A percentile compares a stretch with the other conserved stretches of the same genome.
phyloP scores from a whole-genome alignment of 164 flowering plant genomes.

The Nymphaea thermarum region DNA sequence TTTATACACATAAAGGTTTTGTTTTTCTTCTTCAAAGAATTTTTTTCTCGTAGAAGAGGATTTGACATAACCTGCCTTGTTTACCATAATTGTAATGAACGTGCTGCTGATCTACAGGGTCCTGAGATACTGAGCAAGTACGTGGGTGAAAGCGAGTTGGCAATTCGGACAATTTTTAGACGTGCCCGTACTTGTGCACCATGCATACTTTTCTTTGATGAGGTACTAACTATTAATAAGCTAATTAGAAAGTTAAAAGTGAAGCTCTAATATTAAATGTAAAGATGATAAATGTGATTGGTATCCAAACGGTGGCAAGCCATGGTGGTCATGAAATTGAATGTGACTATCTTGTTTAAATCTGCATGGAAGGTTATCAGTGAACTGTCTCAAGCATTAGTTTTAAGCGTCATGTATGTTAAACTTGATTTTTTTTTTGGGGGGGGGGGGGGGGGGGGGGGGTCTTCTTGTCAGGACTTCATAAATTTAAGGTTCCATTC shows the following conservation, averaged over 20 bases:
- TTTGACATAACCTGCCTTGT: neutral
- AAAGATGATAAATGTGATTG: neutral
- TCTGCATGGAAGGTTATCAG: too few species aligned
- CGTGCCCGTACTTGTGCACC: constrained; percentile 94
- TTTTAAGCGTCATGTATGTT: too few species aligned
- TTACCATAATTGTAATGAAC: neutral
- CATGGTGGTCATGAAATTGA: neutral
- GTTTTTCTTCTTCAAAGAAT: neutral
- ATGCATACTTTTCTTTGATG: constrained; percentile 93
- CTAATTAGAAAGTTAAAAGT: neutral
- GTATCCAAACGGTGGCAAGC: neutral
- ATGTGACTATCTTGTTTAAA: neutral
- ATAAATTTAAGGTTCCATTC: too few species aligned
- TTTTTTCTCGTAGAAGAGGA: too few species aligned
- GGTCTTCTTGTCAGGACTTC: too few species aligned
- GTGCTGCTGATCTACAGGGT: constrained; percentile 32
- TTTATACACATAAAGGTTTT: constrained; percentile 87
- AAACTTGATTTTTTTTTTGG: too few species aligned
- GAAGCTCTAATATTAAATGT: too few species aligned
- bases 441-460: too few species aligned
- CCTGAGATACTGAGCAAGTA: constrained; percentile 90
- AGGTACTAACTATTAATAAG: constrained; percentile 28
- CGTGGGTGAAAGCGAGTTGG: constrained; percentile 95
- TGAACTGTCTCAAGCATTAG: too few species aligned
- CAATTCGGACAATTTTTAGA: constrained; percentile 66